phyloP scores from a whole-genome alignment of 139 green algal genomes.

The Ulvella scutata region DNA sequence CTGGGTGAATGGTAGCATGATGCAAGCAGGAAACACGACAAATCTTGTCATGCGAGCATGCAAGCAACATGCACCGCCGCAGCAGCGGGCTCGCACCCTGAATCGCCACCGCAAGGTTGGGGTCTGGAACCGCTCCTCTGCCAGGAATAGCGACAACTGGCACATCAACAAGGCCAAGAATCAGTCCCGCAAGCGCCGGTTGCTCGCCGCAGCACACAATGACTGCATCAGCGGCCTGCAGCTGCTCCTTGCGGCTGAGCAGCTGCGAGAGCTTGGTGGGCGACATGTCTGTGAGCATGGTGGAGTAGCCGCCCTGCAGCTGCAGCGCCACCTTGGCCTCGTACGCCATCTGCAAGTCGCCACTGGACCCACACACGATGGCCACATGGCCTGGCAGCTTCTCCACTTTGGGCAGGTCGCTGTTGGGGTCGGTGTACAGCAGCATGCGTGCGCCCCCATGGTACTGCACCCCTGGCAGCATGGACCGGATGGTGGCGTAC shows the following conservation, averaged over 20 bases:
- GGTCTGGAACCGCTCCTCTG: background rate
- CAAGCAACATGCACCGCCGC: too few relatives aligned
- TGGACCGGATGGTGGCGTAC: background rate
- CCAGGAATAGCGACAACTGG: background rate
- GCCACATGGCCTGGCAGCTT: background rate
- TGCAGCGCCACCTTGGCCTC: background rate
- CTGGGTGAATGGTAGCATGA: too few relatives aligned
- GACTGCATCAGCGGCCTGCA: background rate
- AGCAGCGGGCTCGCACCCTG: too few relatives aligned
- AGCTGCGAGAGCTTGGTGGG: background rate
- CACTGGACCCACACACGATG: background rate
- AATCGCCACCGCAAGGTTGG: background rate
- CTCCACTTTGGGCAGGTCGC: background rate
- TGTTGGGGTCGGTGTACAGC: background rate
- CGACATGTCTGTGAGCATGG: background rate
- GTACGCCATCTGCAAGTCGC: background rate
- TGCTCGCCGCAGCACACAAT: background rate
- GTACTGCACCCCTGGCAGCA: background rate
- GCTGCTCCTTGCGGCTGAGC: background rate
- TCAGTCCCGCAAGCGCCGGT: background rate
- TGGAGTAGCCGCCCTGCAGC: background rate
- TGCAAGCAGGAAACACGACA: too few relatives aligned
- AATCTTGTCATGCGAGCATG: too few relatives aligned
- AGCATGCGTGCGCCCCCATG: background rate
- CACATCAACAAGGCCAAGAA: background rate